Percentiles rank a stretch among this genome's conserved stretches.
phyloP scores from a whole-genome alignment of 768 basidiomycete genomes.

The Collybiopsis confluens region DNA sequence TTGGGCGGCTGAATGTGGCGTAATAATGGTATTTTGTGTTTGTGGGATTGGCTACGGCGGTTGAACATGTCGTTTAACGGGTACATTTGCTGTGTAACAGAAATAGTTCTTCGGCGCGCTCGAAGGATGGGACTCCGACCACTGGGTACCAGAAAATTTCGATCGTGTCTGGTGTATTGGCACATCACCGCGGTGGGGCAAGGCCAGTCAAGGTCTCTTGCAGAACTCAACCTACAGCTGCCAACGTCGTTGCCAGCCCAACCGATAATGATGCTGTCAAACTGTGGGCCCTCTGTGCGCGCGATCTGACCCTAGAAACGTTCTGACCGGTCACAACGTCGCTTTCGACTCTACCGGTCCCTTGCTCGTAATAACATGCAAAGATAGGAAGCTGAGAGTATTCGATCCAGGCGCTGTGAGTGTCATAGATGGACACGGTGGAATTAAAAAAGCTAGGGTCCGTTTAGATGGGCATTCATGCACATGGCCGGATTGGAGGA shows the following conservation, averaged over 20 bases:
- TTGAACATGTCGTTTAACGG: no score
- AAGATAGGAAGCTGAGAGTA: conserved; percentile 87
- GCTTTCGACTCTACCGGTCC: conserved; percentile 80
- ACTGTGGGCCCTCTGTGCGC: conserved; percentile 92
- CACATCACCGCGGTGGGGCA: conserved; percentile 76
- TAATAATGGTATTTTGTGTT: no score
- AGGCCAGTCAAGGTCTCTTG: conserved; percentile 92
- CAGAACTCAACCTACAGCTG: conserved; percentile 90
- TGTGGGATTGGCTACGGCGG: no score
- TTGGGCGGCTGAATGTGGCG: no score
- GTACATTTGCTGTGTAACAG: no score
- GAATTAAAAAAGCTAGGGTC: conserved; percentile 91
- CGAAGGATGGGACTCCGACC: conserved; percentile 81
- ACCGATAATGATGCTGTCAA: conserved; percentile 84
- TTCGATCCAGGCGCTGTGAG: conserved; percentile 83
- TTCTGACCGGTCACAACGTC: conserved; percentile 75
- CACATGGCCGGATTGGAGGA: conserved; percentile 80
- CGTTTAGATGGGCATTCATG: conserved; percentile 90
- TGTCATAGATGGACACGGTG: conserved; percentile 83
- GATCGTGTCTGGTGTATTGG: conserved; percentile 81
- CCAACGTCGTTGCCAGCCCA: conserved; percentile 77
- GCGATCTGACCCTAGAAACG: conserved; percentile 51
- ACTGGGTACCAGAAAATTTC: conserved; percentile 79
- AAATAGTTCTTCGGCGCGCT: no score
- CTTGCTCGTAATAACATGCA: conserved; percentile 80